Base-by-base conservation (phyloP, 805 yeast genomes). In the Ogataea paradorogensis region DNA sequence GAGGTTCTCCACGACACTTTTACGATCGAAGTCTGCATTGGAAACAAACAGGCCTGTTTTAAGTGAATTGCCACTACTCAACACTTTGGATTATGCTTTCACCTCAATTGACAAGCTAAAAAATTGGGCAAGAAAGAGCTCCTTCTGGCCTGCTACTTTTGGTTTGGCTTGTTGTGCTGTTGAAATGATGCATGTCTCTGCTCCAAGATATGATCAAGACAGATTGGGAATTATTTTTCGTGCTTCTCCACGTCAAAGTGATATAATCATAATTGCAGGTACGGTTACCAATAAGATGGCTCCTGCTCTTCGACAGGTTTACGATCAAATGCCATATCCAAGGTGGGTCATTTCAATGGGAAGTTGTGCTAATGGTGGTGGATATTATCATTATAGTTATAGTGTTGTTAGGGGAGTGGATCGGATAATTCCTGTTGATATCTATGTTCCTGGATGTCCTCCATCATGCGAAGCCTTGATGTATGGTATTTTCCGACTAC, bases 321-420 rank as follows among this genome's bases (percentile, higher is more conserved):
- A 87, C 65, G 95, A 86, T 65, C 95, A 86, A 67, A 87, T 87
- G 95, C 88, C 95, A 25, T 93, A 84, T 53, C 95, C 95, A 33
- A 80, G 90, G 67, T 86, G 95, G 95, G 95, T 87, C 37, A 86
- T 86, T 54, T 84, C 93, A 42, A 86, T 86, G 95, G 95, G 95
- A 34, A 82, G 91, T 7, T 86, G 95, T 69, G 95, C 95, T 48
- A 86, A 86, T 61, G 95, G 95, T 47, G 95, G 95, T 46, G 95
- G 95, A 24, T 86, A 86, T 67, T 86, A 86, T 69, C 95, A 86
- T 65, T 86, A 86, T 66, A 83, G 93, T 9, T 86, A 86, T 67
- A 76, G 89, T 29, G 95, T 87, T 18, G 95, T 87, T 15, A 74
- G 95, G 60, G 95, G 95, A 35, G 88, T 93, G 58, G 95, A 86